Base-by-base conservation (phyloP, 495 filamentous ascomycete species). In the Annulohypoxylon bovei region DNA sequence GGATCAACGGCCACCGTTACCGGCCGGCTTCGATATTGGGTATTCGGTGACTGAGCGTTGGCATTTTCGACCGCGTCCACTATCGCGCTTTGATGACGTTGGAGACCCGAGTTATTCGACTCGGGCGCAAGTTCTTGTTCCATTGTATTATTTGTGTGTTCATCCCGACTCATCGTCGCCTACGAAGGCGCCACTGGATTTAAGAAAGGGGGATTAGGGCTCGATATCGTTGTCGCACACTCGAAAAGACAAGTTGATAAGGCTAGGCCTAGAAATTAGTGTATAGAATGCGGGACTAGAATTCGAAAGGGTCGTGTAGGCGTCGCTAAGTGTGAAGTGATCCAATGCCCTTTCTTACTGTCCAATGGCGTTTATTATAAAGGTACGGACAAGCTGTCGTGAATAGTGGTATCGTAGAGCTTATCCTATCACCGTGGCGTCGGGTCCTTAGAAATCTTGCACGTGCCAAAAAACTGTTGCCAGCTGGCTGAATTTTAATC, bases 1-100 rank as follows among this genome's bases (percentile, higher is more conserved):
- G 95, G 94, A 67, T 98, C 93, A 50, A 98, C 91, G 39, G 95
- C 94, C 47, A 98, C 93, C 9, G 93, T 84, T 25, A 88, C 80
- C 20, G 82, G 84, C 4, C 83, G 82, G 64, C 80, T 83, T 55
- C 82, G 77, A 64, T 84, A 85, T 50, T 84, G 81, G 73, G 82
- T 81, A 70, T 81, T 73, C 20, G 69, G 72, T 6, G 28, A 35
- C 37, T 58, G 73, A 23, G 49, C 18, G 39, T 57, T 61, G 46
- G 65, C 30, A 49, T 64, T 73, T 32, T 62, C 23, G 49, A 42
- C 25, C 18, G 64, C 46, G 30, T 65, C 67, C 42, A 20, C 49
- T 25, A 52, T 42, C 20, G 53, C 71, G 58, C 69, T 71, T 16
- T 56, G 67, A 35, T 22, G 73, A 16, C 55, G 65, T 22, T 61